Percentiles rank a stretch among this genome's conserved stretches.
Conservation (phyloP, 148 eudicot species). For the Oxyria digyna region DNA sequence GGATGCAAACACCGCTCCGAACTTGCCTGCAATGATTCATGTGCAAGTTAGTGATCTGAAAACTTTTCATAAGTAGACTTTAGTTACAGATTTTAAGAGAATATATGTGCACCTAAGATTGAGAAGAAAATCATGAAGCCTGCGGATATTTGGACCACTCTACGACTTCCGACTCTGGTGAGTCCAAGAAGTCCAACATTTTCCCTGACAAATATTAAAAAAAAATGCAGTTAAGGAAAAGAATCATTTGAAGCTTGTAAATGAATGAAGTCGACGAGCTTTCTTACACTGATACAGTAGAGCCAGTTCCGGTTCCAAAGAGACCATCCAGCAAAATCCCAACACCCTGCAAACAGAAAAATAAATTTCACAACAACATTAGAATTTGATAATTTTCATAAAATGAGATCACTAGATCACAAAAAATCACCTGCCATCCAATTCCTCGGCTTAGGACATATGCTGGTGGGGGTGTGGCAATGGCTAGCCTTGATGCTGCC, state of each 20-base stretch:
- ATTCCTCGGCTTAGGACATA: conserved; percentile 96
- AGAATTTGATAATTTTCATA: neutral
- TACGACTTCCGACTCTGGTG: conserved; percentile 95
- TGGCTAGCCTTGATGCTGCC: conserved; percentile 98
- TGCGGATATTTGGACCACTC: conserved; percentile 98
- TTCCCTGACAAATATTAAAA: conserved; percentile 30
- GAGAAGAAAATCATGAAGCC: conserved; percentile 98
- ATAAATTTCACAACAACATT: neutral
- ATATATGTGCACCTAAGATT: conserved; percentile 42
- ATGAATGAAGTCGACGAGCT: neutral
- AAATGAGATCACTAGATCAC: neutral
- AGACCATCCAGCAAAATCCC: conserved; percentile 87
- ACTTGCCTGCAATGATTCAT: conserved; percentile 62
- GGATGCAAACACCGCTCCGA: conserved; percentile 12
- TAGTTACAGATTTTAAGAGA: neutral
- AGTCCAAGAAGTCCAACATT: conserved; percentile 94
- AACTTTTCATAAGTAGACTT: neutral
- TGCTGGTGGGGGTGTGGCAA: conserved; percentile 99
- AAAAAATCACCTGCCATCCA: conserved; percentile 83
- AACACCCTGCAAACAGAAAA: conserved; percentile 44
- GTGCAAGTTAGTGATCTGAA: neutral
- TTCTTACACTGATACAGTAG: conserved; percentile 93
- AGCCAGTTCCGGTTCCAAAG: conserved; percentile 82
- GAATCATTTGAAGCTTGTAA: neutral
- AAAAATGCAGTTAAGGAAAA: neutral